phyloP scores from a whole-genome alignment of 306 rosid species.

The Calophaca sinica region DNA sequence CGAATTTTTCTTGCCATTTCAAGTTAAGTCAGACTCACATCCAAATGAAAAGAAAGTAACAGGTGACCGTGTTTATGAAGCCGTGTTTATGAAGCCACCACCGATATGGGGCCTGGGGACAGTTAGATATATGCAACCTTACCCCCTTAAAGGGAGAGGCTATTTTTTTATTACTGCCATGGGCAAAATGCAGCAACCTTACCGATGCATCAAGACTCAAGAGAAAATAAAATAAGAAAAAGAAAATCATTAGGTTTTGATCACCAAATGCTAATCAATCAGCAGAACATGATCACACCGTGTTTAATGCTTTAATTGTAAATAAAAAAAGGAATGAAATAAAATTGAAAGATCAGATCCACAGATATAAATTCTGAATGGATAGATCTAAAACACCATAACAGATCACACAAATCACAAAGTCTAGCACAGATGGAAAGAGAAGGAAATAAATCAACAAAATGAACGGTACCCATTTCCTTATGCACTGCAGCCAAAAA shows the following conservation, averaged over 20 bases:
- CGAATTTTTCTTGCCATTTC: constrained; percentile 6
- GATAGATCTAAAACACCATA: constrained; percentile 17
- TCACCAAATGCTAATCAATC: constrained; percentile 27
- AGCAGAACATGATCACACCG: constrained; percentile 31
- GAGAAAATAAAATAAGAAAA: constrained; percentile 26
- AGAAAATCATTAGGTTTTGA: constrained; percentile 13
- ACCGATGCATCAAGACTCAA: background rate
- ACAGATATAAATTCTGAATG: constrained; percentile 38
- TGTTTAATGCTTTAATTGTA: constrained; percentile 19
- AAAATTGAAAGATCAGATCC: constrained; percentile 32
- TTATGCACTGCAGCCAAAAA: background rate
- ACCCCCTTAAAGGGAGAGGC: background rate
- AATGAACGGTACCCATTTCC: constrained; percentile 37
- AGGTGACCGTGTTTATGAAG: background rate
- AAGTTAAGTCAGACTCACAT: constrained; percentile 16
- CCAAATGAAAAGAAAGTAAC: constrained; percentile 14
- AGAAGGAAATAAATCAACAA: constrained; percentile 32
- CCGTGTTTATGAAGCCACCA: background rate
- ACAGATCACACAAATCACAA: constrained; percentile 22
- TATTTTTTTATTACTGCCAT: background rate
- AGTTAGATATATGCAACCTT: background rate
- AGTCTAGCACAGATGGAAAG: background rate
- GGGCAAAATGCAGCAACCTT: background rate
- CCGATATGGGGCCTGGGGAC: background rate
- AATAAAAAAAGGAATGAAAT: constrained; percentile 19